These are phyloP conservation scores for Sugiyamaella japonica DNA, from an alignment of 1,139 yeast species.

Conservation along the genomic window DNA sequence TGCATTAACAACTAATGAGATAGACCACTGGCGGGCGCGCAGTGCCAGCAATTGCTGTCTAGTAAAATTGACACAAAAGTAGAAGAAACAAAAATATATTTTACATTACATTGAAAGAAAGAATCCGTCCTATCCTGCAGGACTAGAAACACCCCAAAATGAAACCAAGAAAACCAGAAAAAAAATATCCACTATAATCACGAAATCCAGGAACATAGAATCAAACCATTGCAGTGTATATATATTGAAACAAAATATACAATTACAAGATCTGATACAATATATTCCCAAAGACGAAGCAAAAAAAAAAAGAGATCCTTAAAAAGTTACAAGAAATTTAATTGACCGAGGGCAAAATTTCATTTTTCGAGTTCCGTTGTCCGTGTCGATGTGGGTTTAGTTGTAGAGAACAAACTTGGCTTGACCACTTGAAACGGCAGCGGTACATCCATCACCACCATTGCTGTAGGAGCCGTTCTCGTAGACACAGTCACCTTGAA, in stretches of 20 bases:
- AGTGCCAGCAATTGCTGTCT: not conserved
- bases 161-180: not conserved
- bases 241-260: conserved; percentile 4
- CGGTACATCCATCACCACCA: conserved; percentile 87
- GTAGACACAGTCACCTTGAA: conserved; percentile 78
- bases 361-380: too few relatives aligned
- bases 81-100: conserved; percentile 9
- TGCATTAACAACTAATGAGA: not conserved
- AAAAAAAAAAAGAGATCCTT: conserved; percentile 8
- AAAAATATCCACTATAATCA: conserved; percentile 2
- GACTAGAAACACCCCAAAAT: not conserved
- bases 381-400: conserved; percentile 40
- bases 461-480: conserved; percentile 69
- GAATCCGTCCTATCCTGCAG: conserved; percentile 7
- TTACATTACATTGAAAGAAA: not conserved
- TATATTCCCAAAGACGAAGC: conserved; percentile 11
- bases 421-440: conserved; percentile 76
- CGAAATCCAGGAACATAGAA: not conserved
- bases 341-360: not conserved
- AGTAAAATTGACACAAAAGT: not conserved
- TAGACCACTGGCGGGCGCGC: too few relatives aligned
- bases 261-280: not conserved
- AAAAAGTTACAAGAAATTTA: conserved; percentile 10
- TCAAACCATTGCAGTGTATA: conserved; percentile 1
- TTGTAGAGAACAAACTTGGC: conserved; percentile 71